A percentile compares a stretch with the other conserved stretches of the same genome.
These are phyloP conservation scores for Mycena vulgaris DNA, from an alignment of 768 basidiomycete genomes.

Conservation along the genomic window DNA sequence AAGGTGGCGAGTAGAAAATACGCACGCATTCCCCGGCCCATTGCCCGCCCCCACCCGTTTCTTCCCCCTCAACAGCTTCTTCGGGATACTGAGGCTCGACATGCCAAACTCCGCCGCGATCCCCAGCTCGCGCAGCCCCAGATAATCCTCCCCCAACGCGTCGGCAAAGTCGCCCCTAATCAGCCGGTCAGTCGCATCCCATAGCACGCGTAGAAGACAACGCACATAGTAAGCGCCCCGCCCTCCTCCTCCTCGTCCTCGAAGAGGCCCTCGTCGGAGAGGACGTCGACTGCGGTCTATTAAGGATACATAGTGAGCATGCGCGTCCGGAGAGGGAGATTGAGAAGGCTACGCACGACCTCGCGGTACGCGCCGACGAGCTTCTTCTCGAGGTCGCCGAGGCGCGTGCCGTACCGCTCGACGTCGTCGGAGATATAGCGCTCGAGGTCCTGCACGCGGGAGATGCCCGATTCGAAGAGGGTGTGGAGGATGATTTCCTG, in stretches of 20 bases:
- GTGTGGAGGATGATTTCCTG: constrained; percentile 96
- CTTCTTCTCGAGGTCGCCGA: constrained; percentile 89
- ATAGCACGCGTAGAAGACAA: background rate
- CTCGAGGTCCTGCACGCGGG: constrained; percentile 85
- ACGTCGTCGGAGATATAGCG: constrained; percentile 93
- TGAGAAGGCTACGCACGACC: constrained; percentile 63
- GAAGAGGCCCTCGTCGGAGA: constrained; percentile 77
- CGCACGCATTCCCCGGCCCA: constrained; percentile 64
- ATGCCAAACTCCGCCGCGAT: constrained; percentile 90
- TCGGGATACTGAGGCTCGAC: constrained; percentile 83
- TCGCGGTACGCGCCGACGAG: constrained; percentile 88
- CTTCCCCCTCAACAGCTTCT: constrained; percentile 80
- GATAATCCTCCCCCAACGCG: constrained; percentile 91
- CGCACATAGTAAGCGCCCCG: constrained; percentile 73
- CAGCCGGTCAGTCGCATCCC: constrained; percentile 1
- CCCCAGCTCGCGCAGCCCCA: constrained; percentile 90
- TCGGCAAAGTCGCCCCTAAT: constrained; percentile 89
- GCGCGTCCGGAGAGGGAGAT: background rate
- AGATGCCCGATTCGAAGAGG: constrained; percentile 89
- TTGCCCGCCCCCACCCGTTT: constrained; percentile 53
- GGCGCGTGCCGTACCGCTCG: constrained; percentile 81
- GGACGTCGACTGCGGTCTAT: constrained; percentile 63
- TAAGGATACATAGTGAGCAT: background rate
- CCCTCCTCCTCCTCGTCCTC: constrained; percentile 77
- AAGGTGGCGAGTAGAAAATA: constrained; percentile 38